Base-by-base conservation (phyloP, 805 yeast species). In the Grigorovia yakushimaensis region DNA sequence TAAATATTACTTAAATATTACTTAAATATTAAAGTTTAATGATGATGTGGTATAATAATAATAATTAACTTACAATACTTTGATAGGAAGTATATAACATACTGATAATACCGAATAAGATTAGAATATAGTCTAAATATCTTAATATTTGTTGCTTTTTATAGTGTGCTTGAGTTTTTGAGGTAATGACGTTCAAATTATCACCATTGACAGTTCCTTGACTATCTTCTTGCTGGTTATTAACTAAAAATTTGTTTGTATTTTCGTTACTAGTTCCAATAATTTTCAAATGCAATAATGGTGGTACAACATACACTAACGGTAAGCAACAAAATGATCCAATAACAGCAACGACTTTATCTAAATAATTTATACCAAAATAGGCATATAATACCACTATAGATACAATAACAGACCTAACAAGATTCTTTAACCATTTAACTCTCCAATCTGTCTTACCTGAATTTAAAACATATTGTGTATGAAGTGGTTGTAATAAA, bases 301-400 rank as follows among this genome's bases (percentile, higher is more conserved):
- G 93, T 8, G 94, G 93, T 57, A 84, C 84, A 79, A 85, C 81
- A 67, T 85, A 85, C 5, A 85, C 93, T 67, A 85, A 73, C 1
- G 94, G 94, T 47, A 85, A 82, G 58, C 94, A 85, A 1, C 91
- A 89, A 67, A 85, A 82, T 45, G 88, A 82, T 3, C 94, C 94
- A 45, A 85, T 84, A 58, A 85, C 79, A 2, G 89, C 80, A 10
- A 85, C 91, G 65, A 85, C 82, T 52, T 70, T 73, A 60, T 85
- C 93, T 51, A 85, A 66, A 55, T 83, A 77, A 48, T 75, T 70
- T 1, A 88, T 83, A 0, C 91, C 91, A 51, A 72, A 71, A 51
- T 78, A 76, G 0, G 93, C 88, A 49, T 81, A 70, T 13, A 69
- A 51, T 1, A 82, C 73, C 2, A 85, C 81, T 2, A 71, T 49